phyloP scores from a whole-genome alignment of 257 asterid species.

The Solanum boliviense region DNA sequence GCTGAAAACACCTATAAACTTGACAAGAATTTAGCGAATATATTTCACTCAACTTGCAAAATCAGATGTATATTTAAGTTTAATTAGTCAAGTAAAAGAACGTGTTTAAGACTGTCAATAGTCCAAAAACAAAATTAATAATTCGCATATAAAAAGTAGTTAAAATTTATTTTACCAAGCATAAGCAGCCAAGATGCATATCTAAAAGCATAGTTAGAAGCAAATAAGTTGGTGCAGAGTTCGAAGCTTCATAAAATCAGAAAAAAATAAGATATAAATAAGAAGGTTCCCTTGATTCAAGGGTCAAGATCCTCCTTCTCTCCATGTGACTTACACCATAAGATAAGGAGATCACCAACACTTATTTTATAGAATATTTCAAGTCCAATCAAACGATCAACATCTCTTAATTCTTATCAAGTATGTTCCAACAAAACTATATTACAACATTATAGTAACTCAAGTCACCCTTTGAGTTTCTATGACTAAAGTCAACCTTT shows the following conservation, averaged over 20 bases:
- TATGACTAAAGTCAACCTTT: not conserved
- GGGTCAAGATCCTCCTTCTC: constrained; percentile 22
- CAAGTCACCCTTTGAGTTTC: not conserved
- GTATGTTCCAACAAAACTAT: not conserved
- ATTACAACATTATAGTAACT: not conserved
- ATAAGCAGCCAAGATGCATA: not conserved
- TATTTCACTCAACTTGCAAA: too few relatives aligned
- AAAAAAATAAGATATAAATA: constrained; percentile 1
- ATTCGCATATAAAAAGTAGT: too few relatives aligned
- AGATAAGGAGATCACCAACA: constrained; percentile 25
- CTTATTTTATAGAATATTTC: not conserved
- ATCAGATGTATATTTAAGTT: too few relatives aligned
- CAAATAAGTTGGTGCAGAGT: constrained; percentile 16
- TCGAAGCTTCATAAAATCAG: constrained; percentile 19
- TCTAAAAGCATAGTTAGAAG: not conserved
- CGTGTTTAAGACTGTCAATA: too few relatives aligned
- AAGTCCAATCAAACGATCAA: not conserved
- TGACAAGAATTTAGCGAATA: too few relatives aligned
- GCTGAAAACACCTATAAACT: too few relatives aligned
- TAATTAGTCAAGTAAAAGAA: too few relatives aligned
- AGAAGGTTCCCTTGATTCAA: constrained; percentile 44
- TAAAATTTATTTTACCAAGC: not conserved
- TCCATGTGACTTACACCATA: constrained; percentile 39
- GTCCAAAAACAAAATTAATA: not conserved
- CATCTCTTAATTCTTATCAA: not conserved